Conservation (phyloP, 1,139 yeast species). For the Suhomyces guaymorum region DNA sequence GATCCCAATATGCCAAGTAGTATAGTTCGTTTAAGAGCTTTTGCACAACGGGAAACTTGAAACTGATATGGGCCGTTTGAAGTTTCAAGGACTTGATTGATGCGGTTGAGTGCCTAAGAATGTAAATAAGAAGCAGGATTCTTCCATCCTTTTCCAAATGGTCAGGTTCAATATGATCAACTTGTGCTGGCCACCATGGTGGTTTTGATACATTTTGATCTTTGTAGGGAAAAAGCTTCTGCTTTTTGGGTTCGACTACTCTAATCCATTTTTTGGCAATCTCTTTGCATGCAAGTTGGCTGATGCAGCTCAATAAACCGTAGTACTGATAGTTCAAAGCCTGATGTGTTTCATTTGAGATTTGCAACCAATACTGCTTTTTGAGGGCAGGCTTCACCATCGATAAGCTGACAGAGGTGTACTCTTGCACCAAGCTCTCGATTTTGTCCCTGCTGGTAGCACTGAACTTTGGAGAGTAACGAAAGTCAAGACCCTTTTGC, state of each 20-base stretch:
- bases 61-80: slow-evolving; percentile 16
- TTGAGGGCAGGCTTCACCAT: slow-evolving; percentile 13
- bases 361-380: slow-evolving; percentile 1
- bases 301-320: slow-evolving; percentile 18
- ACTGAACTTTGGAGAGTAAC: slow-evolving; percentile 18
- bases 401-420: slow-evolving; percentile 1
- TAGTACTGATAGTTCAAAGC: slow-evolving; percentile 12
- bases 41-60: slow-evolving; percentile 15
- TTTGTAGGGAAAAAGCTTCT: slow-evolving; percentile 64
- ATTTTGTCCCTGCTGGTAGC: slow-evolving; percentile 16
- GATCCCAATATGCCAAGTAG: slow-evolving; percentile 31
- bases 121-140: slow-evolving; percentile 45
- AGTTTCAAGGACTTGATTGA: slow-evolving; percentile 23
- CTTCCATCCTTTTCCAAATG: slow-evolving; percentile 64
- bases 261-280: slow-evolving; percentile 71
- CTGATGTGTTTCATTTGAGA: slow-evolving; percentile 1
- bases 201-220: slow-evolving; percentile 52
- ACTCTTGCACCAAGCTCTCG: slow-evolving; percentile 5
- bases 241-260: slow-evolving; percentile 65
- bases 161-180: slow-evolving; percentile 72
- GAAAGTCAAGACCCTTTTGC: slow-evolving; percentile 8
- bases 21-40: slow-evolving; percentile 28
- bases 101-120: slow-evolving; percentile 34
- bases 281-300: slow-evolving; percentile 59
- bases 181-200: slow-evolving; percentile 66